Percentiles rank a stretch among this genome's conserved stretches.
phyloP scores from a whole-genome alignment of 2,329 filamentous ascomycete genomes.

The Bisporella sp. region DNA sequence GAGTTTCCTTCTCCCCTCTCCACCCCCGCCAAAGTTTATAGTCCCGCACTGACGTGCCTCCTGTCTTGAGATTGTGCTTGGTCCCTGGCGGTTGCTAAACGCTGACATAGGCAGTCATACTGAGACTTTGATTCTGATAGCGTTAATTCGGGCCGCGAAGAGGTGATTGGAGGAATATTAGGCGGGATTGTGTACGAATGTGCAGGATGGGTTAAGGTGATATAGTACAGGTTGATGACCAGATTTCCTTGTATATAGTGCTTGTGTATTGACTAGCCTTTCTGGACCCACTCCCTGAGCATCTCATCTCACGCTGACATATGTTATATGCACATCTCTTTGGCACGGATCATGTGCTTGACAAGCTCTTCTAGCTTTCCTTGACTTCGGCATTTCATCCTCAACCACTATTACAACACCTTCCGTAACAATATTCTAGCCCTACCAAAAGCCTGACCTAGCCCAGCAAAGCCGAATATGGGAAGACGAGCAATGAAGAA shows the following conservation, averaged over 20 bases:
- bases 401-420: too few species aligned
- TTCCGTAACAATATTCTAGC: too few species aligned
- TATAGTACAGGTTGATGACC: background rate
- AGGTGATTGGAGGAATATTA: conserved; percentile 9
- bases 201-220: conserved; percentile 2
- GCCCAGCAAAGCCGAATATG: too few species aligned
- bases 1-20: conserved; percentile 5
- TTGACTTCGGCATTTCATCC: too few species aligned
- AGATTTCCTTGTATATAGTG: too few species aligned
- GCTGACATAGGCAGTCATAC: conserved; percentile 1
- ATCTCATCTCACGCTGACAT: too few species aligned
- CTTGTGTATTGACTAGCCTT: too few species aligned
- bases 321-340: too few species aligned
- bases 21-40: conserved; percentile 1
- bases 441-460: too few species aligned
- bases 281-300: too few species aligned
- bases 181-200: conserved; percentile 2
- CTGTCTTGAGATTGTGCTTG: conserved; percentile 11
- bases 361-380: too few species aligned
- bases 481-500: conserved; percentile 1
- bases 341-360: too few species aligned
- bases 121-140: conserved; percentile 10
- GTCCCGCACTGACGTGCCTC: conserved; percentile 6
- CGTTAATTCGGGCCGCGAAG: conserved; percentile 8
- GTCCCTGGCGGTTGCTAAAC: background rate